These are phyloP conservation scores for Plasmodium berghei DNA, from an alignment of 169 alveolate genomes.

Conservation along the genomic window DNA sequence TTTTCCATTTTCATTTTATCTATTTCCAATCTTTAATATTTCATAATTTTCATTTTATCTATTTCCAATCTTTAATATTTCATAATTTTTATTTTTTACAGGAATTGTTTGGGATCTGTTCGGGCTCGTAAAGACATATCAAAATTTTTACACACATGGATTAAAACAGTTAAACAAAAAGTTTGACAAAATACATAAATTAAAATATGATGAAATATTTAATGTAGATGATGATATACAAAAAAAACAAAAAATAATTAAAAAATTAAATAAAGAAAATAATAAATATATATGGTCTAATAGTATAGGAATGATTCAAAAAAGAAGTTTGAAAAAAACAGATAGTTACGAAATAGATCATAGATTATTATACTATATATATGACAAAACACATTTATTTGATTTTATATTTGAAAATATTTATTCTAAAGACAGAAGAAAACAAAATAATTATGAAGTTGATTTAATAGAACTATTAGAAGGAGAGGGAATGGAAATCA, in stretches of 20 bases:
- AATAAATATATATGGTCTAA: constrained; percentile 45
- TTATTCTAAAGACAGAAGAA: constrained; percentile 6
- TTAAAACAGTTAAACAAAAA: constrained; percentile 27
- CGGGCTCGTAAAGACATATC: constrained; percentile 54
- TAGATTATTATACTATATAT: constrained; percentile 37
- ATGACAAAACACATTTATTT: constrained; percentile 37
- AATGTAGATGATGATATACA: constrained; percentile 29
- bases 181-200: constrained; percentile 23
- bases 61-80: neutral
- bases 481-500: constrained; percentile 39
- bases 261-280: constrained; percentile 26
- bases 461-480: constrained; percentile 53
- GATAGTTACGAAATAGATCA: constrained; percentile 41
- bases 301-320: constrained; percentile 46
- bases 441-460: constrained; percentile 31
- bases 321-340: constrained; percentile 11
- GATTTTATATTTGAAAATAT: constrained; percentile 46
- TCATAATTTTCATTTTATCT: neutral
- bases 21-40: no score
- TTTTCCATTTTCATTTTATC: neutral
- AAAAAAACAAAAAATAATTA: constrained; percentile 22
- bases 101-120: constrained; percentile 63
- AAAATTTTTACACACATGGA: constrained; percentile 42
- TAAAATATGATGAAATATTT: constrained; percentile 49
- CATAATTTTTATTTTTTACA: neutral